A percentile compares a stretch with the other conserved stretches of the same genome.
Conservation (phyloP, 2,329 filamentous ascomycete genomes). For the Aspergillus novoparasiticus region DNA sequence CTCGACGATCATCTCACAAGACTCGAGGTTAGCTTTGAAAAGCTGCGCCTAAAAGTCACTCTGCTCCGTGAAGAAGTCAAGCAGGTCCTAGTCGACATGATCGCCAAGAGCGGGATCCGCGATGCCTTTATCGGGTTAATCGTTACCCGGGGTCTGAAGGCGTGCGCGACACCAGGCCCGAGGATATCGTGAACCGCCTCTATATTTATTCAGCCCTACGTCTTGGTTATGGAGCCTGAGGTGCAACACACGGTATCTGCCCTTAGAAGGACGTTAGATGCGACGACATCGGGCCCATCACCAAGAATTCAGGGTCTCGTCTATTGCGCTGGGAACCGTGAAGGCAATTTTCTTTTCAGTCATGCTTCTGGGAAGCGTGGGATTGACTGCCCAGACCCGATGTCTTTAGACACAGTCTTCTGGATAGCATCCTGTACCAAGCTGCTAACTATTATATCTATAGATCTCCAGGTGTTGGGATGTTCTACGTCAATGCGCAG, state of each 20-base stretch:
- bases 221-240: conserved; percentile 55
- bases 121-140: conserved; percentile 57
- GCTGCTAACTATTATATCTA: conserved; percentile 44
- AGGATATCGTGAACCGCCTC: conserved; percentile 43
- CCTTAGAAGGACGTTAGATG: neutral
- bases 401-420: conserved; percentile 64
- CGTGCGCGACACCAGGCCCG: conserved; percentile 40
- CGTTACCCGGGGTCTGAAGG: conserved; percentile 52
- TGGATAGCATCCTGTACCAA: conserved; percentile 60
- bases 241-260: conserved; percentile 34
- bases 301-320: neutral
- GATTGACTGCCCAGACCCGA: conserved; percentile 41
- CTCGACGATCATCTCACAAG: conserved; percentile 25
- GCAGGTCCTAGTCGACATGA: conserved; percentile 48
- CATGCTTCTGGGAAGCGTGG: neutral
- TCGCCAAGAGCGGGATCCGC: conserved; percentile 48
- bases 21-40: conserved; percentile 44
- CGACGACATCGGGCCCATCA: neutral
- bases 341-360: neutral
- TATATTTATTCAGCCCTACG: conserved; percentile 54
- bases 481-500: no score
- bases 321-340: neutral
- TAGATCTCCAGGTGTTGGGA: no score
- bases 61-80: conserved; percentile 45
- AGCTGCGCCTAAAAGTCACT: conserved; percentile 50